Evolutionary conservation across 106 monocot genomes (phyloP).

Genomic region (Allium fistulosum): DNA sequence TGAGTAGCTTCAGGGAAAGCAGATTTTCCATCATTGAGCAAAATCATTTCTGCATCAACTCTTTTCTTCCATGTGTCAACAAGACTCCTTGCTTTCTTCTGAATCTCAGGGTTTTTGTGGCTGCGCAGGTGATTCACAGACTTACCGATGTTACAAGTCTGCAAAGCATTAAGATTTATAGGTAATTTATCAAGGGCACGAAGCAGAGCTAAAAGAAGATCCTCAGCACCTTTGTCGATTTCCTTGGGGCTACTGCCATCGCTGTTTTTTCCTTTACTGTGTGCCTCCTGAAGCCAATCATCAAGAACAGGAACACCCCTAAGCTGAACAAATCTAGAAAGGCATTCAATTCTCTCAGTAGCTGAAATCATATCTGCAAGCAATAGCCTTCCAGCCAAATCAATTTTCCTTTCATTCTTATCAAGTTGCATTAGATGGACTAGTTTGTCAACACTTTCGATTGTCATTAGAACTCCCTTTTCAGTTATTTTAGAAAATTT

Average conservation of each 20-base stretch:
- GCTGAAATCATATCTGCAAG: slow-evolving; percentile 92
- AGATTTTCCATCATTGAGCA: slow-evolving; percentile 55
- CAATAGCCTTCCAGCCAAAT: slow-evolving; percentile 59
- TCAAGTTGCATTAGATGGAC: slow-evolving; percentile 78
- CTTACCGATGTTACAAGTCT: slow-evolving; percentile 77
- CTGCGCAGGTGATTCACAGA: slow-evolving; percentile 74
- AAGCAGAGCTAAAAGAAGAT: slow-evolving; percentile 65
- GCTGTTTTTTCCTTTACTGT: slow-evolving; percentile 55
- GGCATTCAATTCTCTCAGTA: slow-evolving; percentile 74
- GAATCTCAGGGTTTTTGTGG: slow-evolving; percentile 79
- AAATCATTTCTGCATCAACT: slow-evolving; percentile 82
- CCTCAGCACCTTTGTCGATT: slow-evolving; percentile 68
- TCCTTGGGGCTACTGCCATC: slow-evolving; percentile 79
- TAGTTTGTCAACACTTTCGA: slow-evolving; percentile 75
- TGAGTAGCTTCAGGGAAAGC: slow-evolving; percentile 31
- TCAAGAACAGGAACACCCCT: slow-evolving; percentile 59
- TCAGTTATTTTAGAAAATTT: slow-evolving; percentile 83
- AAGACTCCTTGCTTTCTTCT: slow-evolving; percentile 75
- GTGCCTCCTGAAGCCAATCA: slow-evolving; percentile 90
- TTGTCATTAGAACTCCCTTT: slow-evolving; percentile 58
- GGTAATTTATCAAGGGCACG: slow-evolving; percentile 85
- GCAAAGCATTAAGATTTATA: slow-evolving; percentile 73
- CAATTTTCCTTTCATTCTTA: slow-evolving; percentile 65
- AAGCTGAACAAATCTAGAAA: slow-evolving; percentile 71
- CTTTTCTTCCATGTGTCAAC: slow-evolving; percentile 92